Conservation (phyloP, 768 basidiomycete genomes). For the Rhodocollybia butyracea region DNA sequence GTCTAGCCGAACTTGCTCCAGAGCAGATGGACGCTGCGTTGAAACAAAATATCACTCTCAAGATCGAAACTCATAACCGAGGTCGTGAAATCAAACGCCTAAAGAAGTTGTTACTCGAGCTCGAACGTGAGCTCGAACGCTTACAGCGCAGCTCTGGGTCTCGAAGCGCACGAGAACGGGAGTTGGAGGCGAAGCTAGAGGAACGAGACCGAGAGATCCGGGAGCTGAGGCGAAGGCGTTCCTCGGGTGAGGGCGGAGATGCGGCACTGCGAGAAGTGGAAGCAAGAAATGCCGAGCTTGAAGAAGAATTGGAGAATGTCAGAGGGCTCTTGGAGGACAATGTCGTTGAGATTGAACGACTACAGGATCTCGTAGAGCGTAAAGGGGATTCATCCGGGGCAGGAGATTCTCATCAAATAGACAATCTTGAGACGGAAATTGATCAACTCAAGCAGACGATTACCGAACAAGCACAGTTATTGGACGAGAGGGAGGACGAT, state of each 20-base stretch:
- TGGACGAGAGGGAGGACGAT: slow-evolving; percentile 64
- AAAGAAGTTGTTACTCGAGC: slow-evolving; percentile 83
- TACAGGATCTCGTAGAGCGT: slow-evolving; percentile 66
- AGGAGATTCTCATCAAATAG: slow-evolving; percentile 40
- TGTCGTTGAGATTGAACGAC: slow-evolving; percentile 75
- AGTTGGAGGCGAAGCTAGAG: slow-evolving; percentile 71
- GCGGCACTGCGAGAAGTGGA: slow-evolving; percentile 54
- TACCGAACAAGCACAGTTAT: slow-evolving; percentile 55
- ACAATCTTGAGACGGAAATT: slow-evolving; percentile 61
- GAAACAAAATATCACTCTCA: slow-evolving; percentile 91
- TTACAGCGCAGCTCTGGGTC: slow-evolving; percentile 47
- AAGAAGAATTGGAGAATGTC: slow-evolving; percentile 70
- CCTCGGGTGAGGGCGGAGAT: slow-evolving; percentile 39
- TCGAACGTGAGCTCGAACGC: slow-evolving; percentile 76
- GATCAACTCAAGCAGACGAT: slow-evolving; percentile 55
- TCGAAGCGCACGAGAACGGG: slow-evolving; percentile 55
- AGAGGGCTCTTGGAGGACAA: slow-evolving; percentile 75
- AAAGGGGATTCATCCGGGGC: slow-evolving; percentile 41
- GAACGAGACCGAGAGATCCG: slow-evolving; percentile 69
- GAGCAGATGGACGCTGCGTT: slow-evolving; percentile 90
- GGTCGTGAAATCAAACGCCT: slow-evolving; percentile 90
- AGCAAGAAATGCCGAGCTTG: slow-evolving; percentile 61
- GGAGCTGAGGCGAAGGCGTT: slow-evolving; percentile 56
- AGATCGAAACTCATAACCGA: slow-evolving; percentile 87
- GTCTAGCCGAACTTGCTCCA: slow-evolving; percentile 83